Conservation (phyloP, 2,329 filamentous ascomycete species). For the Cladosporium sp. region DNA sequence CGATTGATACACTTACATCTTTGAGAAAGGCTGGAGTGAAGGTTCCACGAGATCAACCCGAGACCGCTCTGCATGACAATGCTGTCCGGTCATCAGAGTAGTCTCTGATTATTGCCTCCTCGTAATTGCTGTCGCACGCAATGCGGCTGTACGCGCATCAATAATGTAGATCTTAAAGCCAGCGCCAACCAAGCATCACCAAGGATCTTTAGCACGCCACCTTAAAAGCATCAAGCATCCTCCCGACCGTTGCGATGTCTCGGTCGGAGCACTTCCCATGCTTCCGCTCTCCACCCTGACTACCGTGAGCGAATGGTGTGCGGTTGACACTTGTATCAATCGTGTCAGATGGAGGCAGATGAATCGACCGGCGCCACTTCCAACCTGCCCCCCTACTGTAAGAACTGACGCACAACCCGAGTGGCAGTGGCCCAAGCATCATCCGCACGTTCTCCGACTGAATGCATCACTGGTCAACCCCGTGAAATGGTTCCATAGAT, state of each 20-base stretch:
- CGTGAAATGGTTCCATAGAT: no score
- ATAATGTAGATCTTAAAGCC: constrained; percentile 5
- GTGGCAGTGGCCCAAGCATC: no score
- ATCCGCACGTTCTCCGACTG: no score
- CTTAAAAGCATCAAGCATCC: constrained; percentile 5
- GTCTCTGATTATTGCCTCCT: not conserved
- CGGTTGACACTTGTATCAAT: no score
- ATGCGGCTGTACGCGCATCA: not conserved
- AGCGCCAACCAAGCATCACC: constrained; percentile 5
- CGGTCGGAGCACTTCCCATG: not conserved
- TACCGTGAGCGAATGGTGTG: no score
- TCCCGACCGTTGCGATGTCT: not conserved
- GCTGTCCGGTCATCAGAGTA: not conserved
- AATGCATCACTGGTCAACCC: no score
- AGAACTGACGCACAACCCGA: no score
- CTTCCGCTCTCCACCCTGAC: no score
- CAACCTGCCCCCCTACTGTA: no score
- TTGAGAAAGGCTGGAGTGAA: not conserved
- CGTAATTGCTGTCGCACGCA: not conserved
- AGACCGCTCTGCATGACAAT: not conserved
- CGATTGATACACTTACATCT: not conserved
- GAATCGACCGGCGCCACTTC: no score
- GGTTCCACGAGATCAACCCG: not conserved
- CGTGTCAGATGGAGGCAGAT: no score
- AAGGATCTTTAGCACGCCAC: constrained; percentile 6